Base-by-base conservation (phyloP, 2,329 filamentous ascomycete species). In the Parastagonospora avenae region DNA sequence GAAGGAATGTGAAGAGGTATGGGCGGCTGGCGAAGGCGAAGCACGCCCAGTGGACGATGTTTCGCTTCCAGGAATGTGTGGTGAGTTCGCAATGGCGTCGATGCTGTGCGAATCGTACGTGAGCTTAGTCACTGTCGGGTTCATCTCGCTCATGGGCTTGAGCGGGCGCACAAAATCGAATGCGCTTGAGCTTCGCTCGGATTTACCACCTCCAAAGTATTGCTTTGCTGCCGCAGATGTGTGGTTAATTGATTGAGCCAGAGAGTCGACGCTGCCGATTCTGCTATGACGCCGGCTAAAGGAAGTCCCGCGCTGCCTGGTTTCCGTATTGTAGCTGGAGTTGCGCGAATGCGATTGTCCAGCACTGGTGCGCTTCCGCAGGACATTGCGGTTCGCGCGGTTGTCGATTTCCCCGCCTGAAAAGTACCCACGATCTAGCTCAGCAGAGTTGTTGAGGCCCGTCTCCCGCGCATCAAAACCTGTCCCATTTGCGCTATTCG, bases 341-440 rank as follows among this genome's bases (percentile, higher is more conserved):
- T 89, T 88, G 40, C 86, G 82, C 32, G 88, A 86, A 71, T 91
- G 85, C 32, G 88, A 86, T 71, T 91, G 85, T 27, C 75, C 77
- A 15, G 77, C 76, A 55, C 75, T 79, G 32, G 90, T 87, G 76
- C 94, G 95, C 73, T 90, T 91, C 19, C 74, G 71, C 58, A 97
- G 78, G 40, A 94, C 80, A 68, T 91, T 95, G 39, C 90, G 84
- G 43, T 71, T 75, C 63, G 84, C 86, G 50, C 88, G 85, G 37
- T 84, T 84, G 57, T 97, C 92, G 9, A 86, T 80, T 66, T 97
- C 93, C 12, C 89, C 89, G 2, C 92, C 91, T 7, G 93, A 97
- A 68, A 97, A 96, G 73, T 97, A 97, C 19, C 92, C 93, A 31
- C 91, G 85, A 65, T 97, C 94, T 12, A 91, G 73, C 54, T 95